Conservation (phyloP, 257 asterid species). For the Nicotiana sylvestris region DNA sequence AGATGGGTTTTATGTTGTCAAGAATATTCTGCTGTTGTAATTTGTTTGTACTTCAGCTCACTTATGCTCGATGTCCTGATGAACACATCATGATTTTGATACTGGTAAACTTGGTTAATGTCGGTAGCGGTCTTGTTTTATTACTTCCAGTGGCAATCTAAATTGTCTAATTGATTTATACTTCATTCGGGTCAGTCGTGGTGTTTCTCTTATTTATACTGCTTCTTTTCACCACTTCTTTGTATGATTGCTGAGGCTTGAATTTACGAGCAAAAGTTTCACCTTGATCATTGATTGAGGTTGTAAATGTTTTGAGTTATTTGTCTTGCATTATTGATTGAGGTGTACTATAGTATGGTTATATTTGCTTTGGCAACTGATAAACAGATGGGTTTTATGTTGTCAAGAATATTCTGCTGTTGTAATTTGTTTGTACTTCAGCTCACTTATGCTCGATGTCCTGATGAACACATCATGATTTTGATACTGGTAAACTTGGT, state of each 20-base stretch:
- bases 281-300: neutral
- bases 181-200: neutral
- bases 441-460: neutral
- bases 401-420: neutral
- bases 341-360: neutral
- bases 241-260: neutral
- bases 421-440: neutral
- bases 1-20: neutral
- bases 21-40: neutral
- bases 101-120: neutral
- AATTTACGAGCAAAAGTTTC: neutral
- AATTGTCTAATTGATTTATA: neutral
- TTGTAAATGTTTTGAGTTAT: neutral
- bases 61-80: neutral
- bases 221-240: conserved; percentile 9
- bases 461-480: neutral
- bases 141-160: neutral
- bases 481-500: neutral
- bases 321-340: neutral
- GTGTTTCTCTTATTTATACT: neutral
- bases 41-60: neutral
- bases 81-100: neutral
- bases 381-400: neutral
- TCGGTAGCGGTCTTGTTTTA: neutral
- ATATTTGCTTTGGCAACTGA: neutral